phyloP scores from a whole-genome alignment of 1,284 basidiomycete species.

The Neotropicomus parvogracilis region DNA sequence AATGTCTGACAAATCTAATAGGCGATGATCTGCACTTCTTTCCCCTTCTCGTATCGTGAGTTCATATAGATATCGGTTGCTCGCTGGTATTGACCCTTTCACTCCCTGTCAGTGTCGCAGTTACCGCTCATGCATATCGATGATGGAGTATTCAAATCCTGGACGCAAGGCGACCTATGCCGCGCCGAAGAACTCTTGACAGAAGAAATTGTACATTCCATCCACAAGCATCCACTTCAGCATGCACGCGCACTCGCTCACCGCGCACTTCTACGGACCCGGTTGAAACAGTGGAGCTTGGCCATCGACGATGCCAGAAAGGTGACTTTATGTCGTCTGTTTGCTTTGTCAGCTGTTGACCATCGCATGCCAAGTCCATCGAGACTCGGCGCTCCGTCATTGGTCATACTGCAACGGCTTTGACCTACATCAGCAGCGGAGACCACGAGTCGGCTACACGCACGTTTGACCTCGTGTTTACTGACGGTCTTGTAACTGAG shows the following conservation, averaged over 20 bases:
- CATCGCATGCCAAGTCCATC: constrained; percentile 1
- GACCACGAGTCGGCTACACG: constrained; percentile 1
- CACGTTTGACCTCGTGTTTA: constrained; percentile 10
- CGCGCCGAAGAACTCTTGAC: background rate
- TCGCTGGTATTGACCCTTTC: background rate
- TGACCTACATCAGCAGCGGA: background rate
- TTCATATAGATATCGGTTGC: background rate
- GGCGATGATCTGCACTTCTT: background rate
- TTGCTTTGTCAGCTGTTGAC: background rate
- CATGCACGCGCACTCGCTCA: background rate
- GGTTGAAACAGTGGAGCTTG: background rate
- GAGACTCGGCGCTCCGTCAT: background rate
- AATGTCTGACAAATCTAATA: background rate
- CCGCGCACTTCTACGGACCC: constrained; percentile 1
- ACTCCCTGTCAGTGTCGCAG: background rate
- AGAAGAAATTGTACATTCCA: background rate
- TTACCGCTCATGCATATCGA: background rate
- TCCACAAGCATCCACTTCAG: background rate
- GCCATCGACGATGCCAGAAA: constrained; percentile 7
- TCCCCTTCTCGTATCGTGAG: background rate
- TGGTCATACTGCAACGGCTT: constrained; percentile 7
- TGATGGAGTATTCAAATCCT: background rate
- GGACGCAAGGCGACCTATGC: background rate
- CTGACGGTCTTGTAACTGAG: background rate
- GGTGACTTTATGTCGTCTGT: background rate